A percentile compares a stretch with the other conserved stretches of the same genome.
phyloP scores from a whole-genome alignment of 768 basidiomycete genomes.

The Cystobasidium onofrii region DNA sequence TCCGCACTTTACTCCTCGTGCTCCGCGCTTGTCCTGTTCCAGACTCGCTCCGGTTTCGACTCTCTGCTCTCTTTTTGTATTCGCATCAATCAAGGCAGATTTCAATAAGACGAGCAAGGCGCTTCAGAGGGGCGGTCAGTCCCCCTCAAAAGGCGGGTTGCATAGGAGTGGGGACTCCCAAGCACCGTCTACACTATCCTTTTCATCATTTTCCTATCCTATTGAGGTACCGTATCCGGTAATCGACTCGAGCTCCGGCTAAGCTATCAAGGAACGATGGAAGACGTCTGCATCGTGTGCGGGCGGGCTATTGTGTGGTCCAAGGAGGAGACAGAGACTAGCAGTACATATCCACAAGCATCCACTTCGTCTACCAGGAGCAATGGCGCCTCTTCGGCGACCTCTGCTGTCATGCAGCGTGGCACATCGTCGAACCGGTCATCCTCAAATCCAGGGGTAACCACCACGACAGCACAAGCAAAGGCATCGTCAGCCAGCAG shows the following conservation, averaged over 20 bases:
- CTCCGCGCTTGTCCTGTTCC: too few relatives aligned
- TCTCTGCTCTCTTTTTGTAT: too few relatives aligned
- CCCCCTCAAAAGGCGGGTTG: too few relatives aligned
- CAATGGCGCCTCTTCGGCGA: not conserved
- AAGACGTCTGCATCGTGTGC: constrained; percentile 30
- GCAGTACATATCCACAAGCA: not conserved
- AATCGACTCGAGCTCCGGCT: not conserved
- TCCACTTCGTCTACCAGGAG: not conserved
- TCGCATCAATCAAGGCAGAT: too few relatives aligned
- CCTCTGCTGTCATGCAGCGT: not conserved
- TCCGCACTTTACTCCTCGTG: too few relatives aligned
- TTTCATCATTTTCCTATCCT: too few relatives aligned
- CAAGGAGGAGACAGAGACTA: not conserved
- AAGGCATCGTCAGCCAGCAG: not conserved
- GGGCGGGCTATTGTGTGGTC: constrained; percentile 6
- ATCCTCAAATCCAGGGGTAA: not conserved
- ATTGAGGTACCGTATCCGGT: not conserved
- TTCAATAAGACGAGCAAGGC: too few relatives aligned
- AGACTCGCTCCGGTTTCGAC: too few relatives aligned
- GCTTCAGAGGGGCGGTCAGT: too few relatives aligned
- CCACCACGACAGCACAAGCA: too few relatives aligned
- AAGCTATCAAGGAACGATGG: constrained; percentile 3
- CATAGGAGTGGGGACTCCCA: too few relatives aligned
- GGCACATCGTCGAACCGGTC: not conserved
- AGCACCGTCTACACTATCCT: too few relatives aligned